Base-by-base conservation (phyloP, 768 basidiomycete genomes). In the Suillus brevipes region DNA sequence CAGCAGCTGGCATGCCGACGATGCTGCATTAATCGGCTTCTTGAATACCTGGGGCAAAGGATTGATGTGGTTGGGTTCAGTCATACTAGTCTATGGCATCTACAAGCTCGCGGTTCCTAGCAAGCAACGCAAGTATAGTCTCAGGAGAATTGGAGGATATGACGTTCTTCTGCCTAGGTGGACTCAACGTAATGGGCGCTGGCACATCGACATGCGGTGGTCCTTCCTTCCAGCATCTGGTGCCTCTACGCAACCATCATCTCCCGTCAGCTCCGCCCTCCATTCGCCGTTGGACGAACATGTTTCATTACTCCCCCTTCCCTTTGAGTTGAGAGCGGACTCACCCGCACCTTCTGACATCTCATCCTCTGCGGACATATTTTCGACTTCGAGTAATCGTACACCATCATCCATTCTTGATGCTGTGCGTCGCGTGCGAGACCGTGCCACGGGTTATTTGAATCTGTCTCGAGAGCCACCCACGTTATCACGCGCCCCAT, bases 1-100 rank as follows among this genome's bases (percentile, higher is more conserved):
- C 37, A 97, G 95, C 73, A 95, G 93, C 71, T 99, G 97, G 97
- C 97, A 99, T 72, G 89, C 95, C 6, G 95, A 97, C 72, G 97
- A 99, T 76, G 97, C 97, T 36, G 94, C 90, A n/a, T 97, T 99
- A 80, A 95, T 99, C 73, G 87, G 88, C 52, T 98, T 98, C 82
- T 83, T 99, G 61, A 92, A 87, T 47, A 83, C 84, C 28, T 96
- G 94, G 89, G 97, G 97, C 64, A 95, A 93, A 74, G 81, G 74
- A 47, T 76, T 97, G 67, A 92, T 98, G 91, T 94, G 91, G 88
- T 66, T 95, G 25, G 94, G 93, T 1, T 75, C 92, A 64, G 75
- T 85, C 28, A 77, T 97, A 67, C 82, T 97, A 37, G 76, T 97
- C 45, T 74, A 87, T 53, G 94, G 94, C 25, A 75, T 89, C 53